Evolutionary conservation across 306 rosid genomes (phyloP).

Genomic region (Hippophae gyantsensis): DNA sequence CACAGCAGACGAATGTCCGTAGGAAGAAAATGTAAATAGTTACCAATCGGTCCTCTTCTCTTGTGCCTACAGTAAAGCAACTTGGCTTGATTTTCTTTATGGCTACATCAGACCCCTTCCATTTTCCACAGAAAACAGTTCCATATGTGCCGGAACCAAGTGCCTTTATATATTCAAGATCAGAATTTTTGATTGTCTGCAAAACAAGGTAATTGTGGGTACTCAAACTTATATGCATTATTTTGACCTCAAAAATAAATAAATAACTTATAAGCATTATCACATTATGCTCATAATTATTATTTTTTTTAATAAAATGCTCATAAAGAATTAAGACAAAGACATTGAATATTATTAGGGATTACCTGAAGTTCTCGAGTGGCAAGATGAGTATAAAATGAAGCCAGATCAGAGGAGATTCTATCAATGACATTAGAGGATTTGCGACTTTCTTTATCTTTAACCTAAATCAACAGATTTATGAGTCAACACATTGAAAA

Average conservation of each 20-base stretch:
- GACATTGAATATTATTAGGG: neutral
- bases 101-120: slow-evolving; percentile 31
- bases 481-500: neutral
- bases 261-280: no score
- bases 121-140: slow-evolving; percentile 27
- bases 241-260: no score
- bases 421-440: slow-evolving; percentile 15
- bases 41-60: slow-evolving; percentile 25
- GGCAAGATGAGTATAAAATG: slow-evolving; percentile 15
- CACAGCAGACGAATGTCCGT: neutral
- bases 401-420: slow-evolving; percentile 2
- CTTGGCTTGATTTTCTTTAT: slow-evolving; percentile 24
- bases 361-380: slow-evolving; percentile 29
- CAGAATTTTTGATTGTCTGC: slow-evolving; percentile 19
- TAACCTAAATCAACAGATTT: slow-evolving; percentile 9
- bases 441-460: slow-evolving; percentile 3
- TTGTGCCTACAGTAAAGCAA: slow-evolving; percentile 20
- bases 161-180: slow-evolving; percentile 28
- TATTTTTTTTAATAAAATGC: neutral
- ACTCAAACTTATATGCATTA: neutral
- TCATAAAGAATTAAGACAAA: slow-evolving; percentile 2
- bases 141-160: slow-evolving; percentile 30
- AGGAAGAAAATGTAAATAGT: neutral
- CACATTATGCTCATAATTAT: no score
- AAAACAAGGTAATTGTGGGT: neutral